phyloP scores from a whole-genome alignment of 2,329 filamentous ascomycete species.

The Arthrobotrys megalospora region DNA sequence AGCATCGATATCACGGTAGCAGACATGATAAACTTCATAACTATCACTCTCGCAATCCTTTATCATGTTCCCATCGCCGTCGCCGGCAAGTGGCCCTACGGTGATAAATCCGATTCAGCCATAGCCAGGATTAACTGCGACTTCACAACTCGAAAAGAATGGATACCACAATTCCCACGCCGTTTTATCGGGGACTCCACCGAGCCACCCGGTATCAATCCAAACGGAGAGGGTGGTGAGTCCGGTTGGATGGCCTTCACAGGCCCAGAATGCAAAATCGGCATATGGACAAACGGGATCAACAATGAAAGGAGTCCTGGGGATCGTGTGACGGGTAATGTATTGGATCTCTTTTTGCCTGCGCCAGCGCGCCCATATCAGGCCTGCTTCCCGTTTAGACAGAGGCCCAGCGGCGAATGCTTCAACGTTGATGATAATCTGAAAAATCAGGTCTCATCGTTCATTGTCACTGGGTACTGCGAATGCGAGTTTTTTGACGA shows the following conservation, averaged over 20 bases:
- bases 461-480: conserved; percentile 34
- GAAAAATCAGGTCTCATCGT: background rate
- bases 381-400: background rate
- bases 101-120: background rate
- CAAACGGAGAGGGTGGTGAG: background rate
- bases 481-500: conserved; percentile 46
- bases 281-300: background rate
- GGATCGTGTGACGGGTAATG: background rate
- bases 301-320: background rate
- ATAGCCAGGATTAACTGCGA: background rate
- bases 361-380: background rate
- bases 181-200: conserved; percentile 2
- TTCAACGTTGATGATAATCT: background rate
- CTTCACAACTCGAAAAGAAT: background rate
- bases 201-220: background rate
- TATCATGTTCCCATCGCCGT: background rate
- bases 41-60: background rate
- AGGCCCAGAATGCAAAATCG: conserved; percentile 13
- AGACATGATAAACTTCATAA: background rate
- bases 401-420: background rate
- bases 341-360: background rate
- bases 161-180: background rate
- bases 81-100: background rate
- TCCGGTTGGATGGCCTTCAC: background rate
- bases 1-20: no score